Percentiles rank a stretch among this genome's conserved stretches.
Conservation (phyloP, 1,284 basidiomycete genomes). For the Rhizoctonia solani region DNA sequence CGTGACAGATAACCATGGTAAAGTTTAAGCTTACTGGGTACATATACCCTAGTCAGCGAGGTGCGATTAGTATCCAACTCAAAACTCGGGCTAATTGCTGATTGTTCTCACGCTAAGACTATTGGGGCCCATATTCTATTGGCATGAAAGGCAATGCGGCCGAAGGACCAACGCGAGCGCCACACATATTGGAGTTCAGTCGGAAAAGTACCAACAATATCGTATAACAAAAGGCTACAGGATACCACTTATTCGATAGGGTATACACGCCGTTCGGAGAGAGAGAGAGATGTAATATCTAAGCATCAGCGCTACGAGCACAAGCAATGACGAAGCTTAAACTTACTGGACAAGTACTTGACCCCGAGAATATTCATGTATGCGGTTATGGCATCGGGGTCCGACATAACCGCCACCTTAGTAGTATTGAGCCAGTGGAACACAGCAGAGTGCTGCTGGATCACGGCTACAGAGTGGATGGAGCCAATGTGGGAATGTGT, state of each 20-base stretch:
- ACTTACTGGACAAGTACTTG: neutral
- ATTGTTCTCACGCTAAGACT: neutral
- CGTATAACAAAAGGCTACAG: conserved; percentile 5
- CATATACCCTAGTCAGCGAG: neutral
- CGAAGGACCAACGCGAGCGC: conserved; percentile 2
- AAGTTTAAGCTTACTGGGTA: neutral
- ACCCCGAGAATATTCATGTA: neutral
- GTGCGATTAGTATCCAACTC: neutral
- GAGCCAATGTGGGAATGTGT: neutral
- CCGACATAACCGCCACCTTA: neutral
- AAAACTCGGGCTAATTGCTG: neutral
- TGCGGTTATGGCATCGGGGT: neutral
- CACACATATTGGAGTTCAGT: neutral
- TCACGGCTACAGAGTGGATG: too few species aligned
- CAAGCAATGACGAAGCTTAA: neutral
- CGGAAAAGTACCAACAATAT: conserved; percentile 4
- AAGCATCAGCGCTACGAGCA: neutral
- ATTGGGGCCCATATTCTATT: neutral
- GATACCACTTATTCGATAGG: neutral
- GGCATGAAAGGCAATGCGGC: neutral
- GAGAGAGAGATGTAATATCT: too few species aligned
- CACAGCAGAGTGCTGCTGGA: too few species aligned
- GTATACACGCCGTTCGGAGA: too few species aligned
- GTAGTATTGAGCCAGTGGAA: too few species aligned
- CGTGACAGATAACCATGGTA: neutral